Base-by-base conservation (phyloP, 805 yeast genomes). In the Saccharomycopsis fermentans region DNA sequence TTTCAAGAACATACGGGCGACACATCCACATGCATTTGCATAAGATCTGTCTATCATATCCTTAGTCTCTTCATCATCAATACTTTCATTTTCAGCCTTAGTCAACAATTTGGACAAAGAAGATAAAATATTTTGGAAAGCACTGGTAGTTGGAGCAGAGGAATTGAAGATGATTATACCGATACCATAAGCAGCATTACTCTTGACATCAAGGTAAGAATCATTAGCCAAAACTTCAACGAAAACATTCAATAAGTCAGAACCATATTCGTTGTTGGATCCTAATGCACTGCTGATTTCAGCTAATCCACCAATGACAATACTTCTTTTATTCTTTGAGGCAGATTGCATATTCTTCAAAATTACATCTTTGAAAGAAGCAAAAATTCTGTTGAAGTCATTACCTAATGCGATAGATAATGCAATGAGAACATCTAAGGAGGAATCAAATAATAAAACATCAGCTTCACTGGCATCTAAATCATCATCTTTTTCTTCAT, bases 11-110 rank as follows among this genome's bases (percentile, higher is more conserved):
- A 94, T 79, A 73, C 99, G 83, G 17, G 96, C 91, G 59, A 91
- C 96, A 80, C 98, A 94, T 51, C 99, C 99, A 71, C 94, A 86
- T 4, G 96, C 96, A 71, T 94, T 94, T 61, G 98, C 97, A 65
- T 81, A 82, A 5, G 95, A 83, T 75, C 96, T 81, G 73, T 85
- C 84, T 65, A 88, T 81, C 61, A 82, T 86, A 64, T 90, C 96
- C 67, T 80, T 80, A 36, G 88, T 78, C 70, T 87, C 92, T 64
- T 86, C 95, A 66, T 84, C 90, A 62, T 82, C 87, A 58, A 76
- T 81, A 58, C 73, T 80, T 52, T 69, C 70, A 54, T 69, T 65
- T 70, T 87, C 89, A 61, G 90, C 90, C 71, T 86, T 86, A 72
- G 81, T 82, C 68, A 94, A 77, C 66, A 90, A 75, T 69, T 85